Percentiles rank a stretch among this genome's conserved stretches.
phyloP scores from a whole-genome alignment of 2,329 filamentous ascomycete genomes.

The Penicillium oxalicum region DNA sequence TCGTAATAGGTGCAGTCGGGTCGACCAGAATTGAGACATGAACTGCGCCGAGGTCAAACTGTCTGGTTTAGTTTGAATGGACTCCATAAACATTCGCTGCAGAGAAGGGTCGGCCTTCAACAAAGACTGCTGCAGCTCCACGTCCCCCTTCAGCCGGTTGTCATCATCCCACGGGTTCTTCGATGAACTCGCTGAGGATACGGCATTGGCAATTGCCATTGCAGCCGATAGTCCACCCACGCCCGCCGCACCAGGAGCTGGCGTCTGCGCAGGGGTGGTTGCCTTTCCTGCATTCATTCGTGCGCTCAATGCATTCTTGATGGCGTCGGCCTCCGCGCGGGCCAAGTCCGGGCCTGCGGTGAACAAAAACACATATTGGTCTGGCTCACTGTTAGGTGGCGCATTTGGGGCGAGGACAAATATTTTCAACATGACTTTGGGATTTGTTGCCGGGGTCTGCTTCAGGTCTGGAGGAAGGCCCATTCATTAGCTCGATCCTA shows the following conservation, averaged over 20 bases:
- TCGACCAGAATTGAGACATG: constrained; percentile 91
- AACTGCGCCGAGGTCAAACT: constrained; percentile 75
- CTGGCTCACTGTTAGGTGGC: constrained; percentile 38
- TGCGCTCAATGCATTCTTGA: constrained; percentile 75
- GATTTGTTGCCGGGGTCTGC: constrained; percentile 79
- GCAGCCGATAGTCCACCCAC: constrained; percentile 55
- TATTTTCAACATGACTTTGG: constrained; percentile 92
- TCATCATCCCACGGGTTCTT: constrained; percentile 73
- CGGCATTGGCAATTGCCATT: constrained; percentile 71
- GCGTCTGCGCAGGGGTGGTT: constrained; percentile 32
- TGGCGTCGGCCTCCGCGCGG: constrained; percentile 72
- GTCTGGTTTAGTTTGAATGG: constrained; percentile 74
- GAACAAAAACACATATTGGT: constrained; percentile 82
- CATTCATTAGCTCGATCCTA: not conserved
- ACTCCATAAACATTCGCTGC: constrained; percentile 80
- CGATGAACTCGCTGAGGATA: constrained; percentile 43
- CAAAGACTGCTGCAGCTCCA: constrained; percentile 78
- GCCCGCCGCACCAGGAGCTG: constrained; percentile 29
- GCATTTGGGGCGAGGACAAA: constrained; percentile 61
- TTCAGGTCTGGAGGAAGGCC: constrained; percentile 64
- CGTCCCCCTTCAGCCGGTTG: constrained; percentile 66
- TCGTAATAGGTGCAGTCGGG: constrained; percentile 74
- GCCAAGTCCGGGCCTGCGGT: constrained; percentile 71
- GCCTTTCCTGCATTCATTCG: constrained; percentile 67
- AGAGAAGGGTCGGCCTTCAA: constrained; percentile 72